Base-by-base conservation (phyloP, 106 monocot genomes). In the Dendrobium catenatum region DNA sequence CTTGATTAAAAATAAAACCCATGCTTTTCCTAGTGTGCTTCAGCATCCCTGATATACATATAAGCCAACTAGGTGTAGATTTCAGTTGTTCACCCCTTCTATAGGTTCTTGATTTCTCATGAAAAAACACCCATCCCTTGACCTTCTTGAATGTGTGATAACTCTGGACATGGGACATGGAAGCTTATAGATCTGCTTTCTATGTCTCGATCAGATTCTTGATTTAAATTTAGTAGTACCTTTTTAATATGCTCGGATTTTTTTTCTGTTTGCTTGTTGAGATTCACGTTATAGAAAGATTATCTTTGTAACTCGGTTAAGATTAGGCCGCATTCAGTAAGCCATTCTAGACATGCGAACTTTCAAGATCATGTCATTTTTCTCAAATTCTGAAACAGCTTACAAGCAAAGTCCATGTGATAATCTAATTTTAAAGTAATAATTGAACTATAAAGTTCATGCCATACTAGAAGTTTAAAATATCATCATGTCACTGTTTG, bases 391-490 rank as follows among this genome's bases (percentile, higher is more conserved):
- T 37, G 33, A 70, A 70, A 22, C 70, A 29, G 27, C 9, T 68
- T 68, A 29, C 68, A 31, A 10, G n/a, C 10, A 68, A 68, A 68
- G 27, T 68, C 31, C 29, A 68, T 29, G 9, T 26, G 8, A 68
- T 68, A 10, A 31, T 68, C 6, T 6, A 68, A 68, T 29, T 68
- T 31, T 68, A 11, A 58, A 31, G 68, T 27, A 7, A 82, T 92
- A 20, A 20, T 20, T 20, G 4, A 58, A n/a, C 22, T 22, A n/a
- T 61, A 22, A 22, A 22, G 61, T 61, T 70, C 33, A 37, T 4
- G 37, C 37, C 70, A 37, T 70, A 29, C 37, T 70, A 70, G 11
- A 61, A 70, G 33, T 70, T 70, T 33, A 31, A 70, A 51, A 37
- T 33, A 37, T 15, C 68, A 29, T 37, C 37, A 70, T 70, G 7